Conservation (phyloP, 169 alveolate species). For the Cryptosporidium viatorum region DNA sequence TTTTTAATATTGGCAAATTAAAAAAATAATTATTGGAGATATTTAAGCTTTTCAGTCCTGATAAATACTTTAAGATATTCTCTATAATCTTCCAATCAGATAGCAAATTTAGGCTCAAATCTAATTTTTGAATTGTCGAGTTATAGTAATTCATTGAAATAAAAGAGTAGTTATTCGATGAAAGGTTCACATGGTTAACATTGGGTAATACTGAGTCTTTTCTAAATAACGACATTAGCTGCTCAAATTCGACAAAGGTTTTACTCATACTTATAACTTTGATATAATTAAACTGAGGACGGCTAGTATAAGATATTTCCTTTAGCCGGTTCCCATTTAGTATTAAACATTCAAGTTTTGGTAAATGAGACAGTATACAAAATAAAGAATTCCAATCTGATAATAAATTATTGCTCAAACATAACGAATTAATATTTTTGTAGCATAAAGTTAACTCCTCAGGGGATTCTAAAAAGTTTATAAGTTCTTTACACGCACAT, state of each 20-base stretch:
- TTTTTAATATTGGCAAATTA: constrained; percentile 7
- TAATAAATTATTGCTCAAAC: constrained; percentile 24
- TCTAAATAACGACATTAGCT: not conserved
- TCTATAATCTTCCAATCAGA: constrained; percentile 15
- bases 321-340: constrained; percentile 36
- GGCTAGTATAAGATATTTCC: not conserved
- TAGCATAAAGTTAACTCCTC: not conserved
- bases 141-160: not conserved
- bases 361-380: constrained; percentile 62
- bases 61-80: not conserved
- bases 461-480: not conserved
- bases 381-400: constrained; percentile 29
- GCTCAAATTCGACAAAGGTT: constrained; percentile 22
- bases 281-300: not conserved
- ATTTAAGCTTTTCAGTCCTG: not conserved
- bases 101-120: constrained; percentile 27
- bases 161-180: constrained; percentile 28
- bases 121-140: constrained; percentile 4
- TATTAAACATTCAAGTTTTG: constrained; percentile 20
- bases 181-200: constrained; percentile 23
- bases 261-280: constrained; percentile 46
- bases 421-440: not conserved
- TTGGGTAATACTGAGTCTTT: constrained; percentile 40
- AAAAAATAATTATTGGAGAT: constrained; percentile 28
- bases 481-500: constrained; percentile 22